Conservation (phyloP, 495 filamentous ascomycete species). For the Eremomyces bilateralis region DNA sequence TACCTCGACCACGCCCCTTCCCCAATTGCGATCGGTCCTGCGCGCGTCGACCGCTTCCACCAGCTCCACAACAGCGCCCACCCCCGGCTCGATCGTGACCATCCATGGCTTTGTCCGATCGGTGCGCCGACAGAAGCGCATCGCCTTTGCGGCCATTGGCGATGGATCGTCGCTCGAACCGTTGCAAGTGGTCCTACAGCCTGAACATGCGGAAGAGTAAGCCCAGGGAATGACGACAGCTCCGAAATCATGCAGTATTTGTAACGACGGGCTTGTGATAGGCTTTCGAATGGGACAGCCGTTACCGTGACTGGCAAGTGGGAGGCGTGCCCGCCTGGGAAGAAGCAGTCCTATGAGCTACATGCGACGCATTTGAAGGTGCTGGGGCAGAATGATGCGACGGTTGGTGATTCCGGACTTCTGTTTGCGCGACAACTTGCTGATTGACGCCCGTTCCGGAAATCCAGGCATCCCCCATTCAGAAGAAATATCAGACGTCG, state of each 20-base stretch:
- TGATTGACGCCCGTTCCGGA: not conserved
- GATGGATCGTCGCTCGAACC: constrained; percentile 69
- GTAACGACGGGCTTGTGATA: no score
- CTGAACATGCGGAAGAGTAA: constrained; percentile 57
- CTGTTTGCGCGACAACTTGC: not conserved
- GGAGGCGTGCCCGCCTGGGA: constrained; percentile 46
- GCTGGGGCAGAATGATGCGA: constrained; percentile 54
- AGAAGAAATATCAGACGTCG: constrained; percentile 80
- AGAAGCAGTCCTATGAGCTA: constrained; percentile 59
- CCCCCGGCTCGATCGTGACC: no score
- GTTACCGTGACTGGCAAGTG: constrained; percentile 62
- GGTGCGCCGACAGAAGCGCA: constrained; percentile 64
- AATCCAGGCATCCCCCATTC: constrained; percentile 61
- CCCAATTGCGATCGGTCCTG: no score
- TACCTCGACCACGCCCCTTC: no score
- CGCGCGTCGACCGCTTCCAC: no score
- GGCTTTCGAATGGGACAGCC: constrained; percentile 58
- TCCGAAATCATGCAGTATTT: no score
- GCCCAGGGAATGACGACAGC: no score
- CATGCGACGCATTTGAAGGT: constrained; percentile 44
- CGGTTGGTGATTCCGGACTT: constrained; percentile 30
- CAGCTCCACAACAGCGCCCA: no score
- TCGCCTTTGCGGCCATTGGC: constrained; percentile 62
- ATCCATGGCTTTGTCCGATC: constrained; percentile 68
- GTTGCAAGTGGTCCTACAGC: constrained; percentile 63